phyloP scores from a whole-genome alignment of 148 eudicot species.

The Silene latifolia region DNA sequence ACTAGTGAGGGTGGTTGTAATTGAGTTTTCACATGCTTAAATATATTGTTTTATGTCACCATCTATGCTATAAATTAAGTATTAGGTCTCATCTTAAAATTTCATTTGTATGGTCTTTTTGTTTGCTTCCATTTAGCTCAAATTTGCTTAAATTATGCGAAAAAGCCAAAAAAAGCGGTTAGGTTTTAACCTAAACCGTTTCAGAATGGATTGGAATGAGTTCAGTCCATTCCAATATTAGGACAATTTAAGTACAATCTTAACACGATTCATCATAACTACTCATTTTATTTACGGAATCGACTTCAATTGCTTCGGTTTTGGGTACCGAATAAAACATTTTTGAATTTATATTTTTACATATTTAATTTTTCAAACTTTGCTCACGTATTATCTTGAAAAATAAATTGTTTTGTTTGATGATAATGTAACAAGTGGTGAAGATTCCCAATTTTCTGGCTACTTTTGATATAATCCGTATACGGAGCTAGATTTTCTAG shows the following conservation, averaged over 20 bases:
- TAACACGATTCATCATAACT: background rate
- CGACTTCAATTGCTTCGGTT: background rate
- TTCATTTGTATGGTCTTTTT: background rate
- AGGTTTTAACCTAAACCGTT: background rate
- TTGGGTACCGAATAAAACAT: background rate
- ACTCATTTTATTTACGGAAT: background rate
- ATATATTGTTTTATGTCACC: background rate
- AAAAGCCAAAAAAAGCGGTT: background rate
- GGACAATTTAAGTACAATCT: background rate
- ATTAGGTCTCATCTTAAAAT: constrained; percentile 4
- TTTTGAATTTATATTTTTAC: no score
- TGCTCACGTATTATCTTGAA: background rate
- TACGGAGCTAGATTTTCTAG: background rate
- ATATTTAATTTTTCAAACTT: background rate
- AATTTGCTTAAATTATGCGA: background rate
- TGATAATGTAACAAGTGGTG: background rate
- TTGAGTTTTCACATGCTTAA: no score
- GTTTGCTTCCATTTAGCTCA: background rate
- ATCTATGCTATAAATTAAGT: constrained; percentile 2
- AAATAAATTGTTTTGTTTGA: background rate
- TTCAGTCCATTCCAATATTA: no score
- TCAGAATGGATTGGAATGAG: no score
- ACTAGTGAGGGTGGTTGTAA: no score
- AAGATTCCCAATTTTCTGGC: background rate
- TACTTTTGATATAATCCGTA: no score